phyloP scores from a whole-genome alignment of 306 rosid genomes.

The Dryas octopetala region DNA sequence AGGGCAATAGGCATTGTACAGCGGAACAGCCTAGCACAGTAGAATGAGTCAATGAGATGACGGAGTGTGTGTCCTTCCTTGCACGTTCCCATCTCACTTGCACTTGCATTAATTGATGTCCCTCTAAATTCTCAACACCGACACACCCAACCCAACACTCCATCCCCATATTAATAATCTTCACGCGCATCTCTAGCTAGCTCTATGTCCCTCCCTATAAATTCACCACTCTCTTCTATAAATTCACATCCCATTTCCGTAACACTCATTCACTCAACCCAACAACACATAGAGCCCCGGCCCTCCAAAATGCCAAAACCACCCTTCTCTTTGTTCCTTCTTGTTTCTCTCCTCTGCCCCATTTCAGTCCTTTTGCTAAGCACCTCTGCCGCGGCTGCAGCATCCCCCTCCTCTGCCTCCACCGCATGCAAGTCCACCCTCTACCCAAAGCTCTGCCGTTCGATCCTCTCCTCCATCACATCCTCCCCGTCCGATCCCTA shows the following conservation, averaged over 20 bases:
- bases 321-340: neutral
- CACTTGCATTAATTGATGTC: no score
- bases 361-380: neutral
- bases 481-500: constrained; percentile 66
- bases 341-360: neutral
- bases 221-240: neutral
- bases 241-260: neutral
- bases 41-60: no score
- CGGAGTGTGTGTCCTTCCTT: no score
- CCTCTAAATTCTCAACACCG: no score
- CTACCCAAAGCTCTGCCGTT: constrained; percentile 79
- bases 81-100: no score
- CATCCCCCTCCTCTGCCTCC: constrained; percentile 20
- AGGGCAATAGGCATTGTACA: no score
- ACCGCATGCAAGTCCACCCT: constrained; percentile 56
- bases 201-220: no score
- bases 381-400: neutral
- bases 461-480: constrained; percentile 51
- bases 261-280: neutral
- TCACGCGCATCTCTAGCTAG: no score
- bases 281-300: neutral
- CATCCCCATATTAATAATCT: no score
- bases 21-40: no score
- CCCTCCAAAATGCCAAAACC: neutral
- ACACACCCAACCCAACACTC: no score